Base-by-base conservation (phyloP, 208 protist species). In the Leishmania lainsoni region DNA sequence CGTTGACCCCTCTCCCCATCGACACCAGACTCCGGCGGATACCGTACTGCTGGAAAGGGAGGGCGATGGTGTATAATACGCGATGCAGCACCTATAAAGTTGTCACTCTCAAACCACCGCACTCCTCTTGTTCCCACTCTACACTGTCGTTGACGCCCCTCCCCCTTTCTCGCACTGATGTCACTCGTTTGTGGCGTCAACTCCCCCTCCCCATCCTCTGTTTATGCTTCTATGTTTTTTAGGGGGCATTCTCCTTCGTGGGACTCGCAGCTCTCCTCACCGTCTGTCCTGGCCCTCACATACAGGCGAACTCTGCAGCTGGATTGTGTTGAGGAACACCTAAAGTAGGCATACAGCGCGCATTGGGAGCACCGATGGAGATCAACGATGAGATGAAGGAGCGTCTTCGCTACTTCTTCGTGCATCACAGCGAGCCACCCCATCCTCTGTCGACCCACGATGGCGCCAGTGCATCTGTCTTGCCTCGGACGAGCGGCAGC, bases 371-470 rank as follows among this genome's bases (percentile, higher is more conserved):
- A n/a, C 4, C 49, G 45, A 85, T 85, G 81, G 81, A 81, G 49
- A 20, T 85, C 3, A 78, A 69, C 8, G 76, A 80, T 5, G 42
- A 71, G 29, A 17, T 78, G 8, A 54, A 48, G 48, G 81, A 81
- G 59, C 76, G 76, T n/a, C n/a, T 95, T 10, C 89, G 86, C 8
- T 22, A 79, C 20, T 94, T 97, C 65, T 89, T 95, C 26, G 65
- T 95, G 12, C 77, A 93, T 26, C 85, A 86, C 83, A 92, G 92
- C 75, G 87, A 90, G 52, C 94, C 92, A 17, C 94, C 94, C 39
- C 76, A 61, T 35, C 86, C 81, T 42, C 74, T 85, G 17, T 76
- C n/a, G 20, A 12, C 81, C 14, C 75, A 51, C 48, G 52, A 69
- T 54, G 78, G 56, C n/a, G 54, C 72, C 51, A 32, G 51, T 3